Conservation (phyloP, 2,329 filamentous ascomycete genomes). For the Pyrenophora graminea region DNA sequence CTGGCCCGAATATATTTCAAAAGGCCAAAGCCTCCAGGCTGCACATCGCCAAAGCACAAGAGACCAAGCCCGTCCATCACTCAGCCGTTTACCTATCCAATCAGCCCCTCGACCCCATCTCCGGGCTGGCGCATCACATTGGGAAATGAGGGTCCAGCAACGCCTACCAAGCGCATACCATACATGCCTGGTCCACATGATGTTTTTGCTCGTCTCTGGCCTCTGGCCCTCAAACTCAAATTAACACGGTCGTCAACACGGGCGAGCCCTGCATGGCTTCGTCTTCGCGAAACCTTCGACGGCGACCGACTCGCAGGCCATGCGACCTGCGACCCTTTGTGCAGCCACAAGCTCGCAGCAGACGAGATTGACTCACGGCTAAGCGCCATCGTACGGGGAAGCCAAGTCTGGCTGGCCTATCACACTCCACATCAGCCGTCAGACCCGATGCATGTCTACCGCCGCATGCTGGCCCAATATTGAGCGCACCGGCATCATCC, state of each 20-base stretch:
- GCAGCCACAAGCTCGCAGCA: constrained; percentile 26
- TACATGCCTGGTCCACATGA: too few species aligned
- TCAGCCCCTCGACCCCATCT: constrained; percentile 8
- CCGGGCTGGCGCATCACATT: constrained; percentile 13
- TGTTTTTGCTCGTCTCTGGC: neutral
- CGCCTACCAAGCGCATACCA: too few species aligned
- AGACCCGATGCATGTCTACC: constrained; percentile 27
- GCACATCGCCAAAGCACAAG: constrained; percentile 16
- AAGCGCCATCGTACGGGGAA: constrained; percentile 32
- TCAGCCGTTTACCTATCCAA: constrained; percentile 14
- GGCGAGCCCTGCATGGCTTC: constrained; percentile 13
- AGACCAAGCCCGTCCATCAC: constrained; percentile 11
- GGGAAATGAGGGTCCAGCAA: constrained; percentile 17
- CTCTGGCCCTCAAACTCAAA: too few species aligned
- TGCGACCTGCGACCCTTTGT: constrained; percentile 27
- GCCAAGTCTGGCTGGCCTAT: constrained; percentile 31
- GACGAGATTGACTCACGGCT: constrained; percentile 18
- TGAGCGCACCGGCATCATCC: constrained; percentile 19
- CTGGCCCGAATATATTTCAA: constrained; percentile 30
- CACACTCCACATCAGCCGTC: constrained; percentile 21
- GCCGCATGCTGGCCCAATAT: constrained; percentile 27
- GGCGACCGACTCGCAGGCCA: constrained; percentile 16
- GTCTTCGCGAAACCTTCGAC: constrained; percentile 11
- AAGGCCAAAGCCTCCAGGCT: constrained; percentile 23
- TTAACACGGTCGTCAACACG: too few species aligned